Evolutionary conservation across 257 asterid genomes (phyloP).

Genomic region (Nicotiana otophora): DNA sequence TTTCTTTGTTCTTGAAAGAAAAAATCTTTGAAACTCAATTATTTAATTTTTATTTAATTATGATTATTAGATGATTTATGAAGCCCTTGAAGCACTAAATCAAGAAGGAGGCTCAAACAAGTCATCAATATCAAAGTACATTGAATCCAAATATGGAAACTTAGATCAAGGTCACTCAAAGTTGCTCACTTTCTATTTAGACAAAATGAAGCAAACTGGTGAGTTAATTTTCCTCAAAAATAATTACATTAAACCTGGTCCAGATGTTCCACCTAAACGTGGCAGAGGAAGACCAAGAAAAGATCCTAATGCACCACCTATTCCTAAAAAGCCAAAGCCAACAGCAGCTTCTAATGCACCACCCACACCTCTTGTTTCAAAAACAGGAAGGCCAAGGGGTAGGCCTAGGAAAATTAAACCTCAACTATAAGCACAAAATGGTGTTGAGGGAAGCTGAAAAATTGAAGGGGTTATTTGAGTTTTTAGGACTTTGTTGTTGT

Average conservation of each 20-base stretch:
- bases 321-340: slow-evolving; percentile 59
- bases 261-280: slow-evolving; percentile 54
- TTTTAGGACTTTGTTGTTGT: not conserved
- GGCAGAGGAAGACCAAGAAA: slow-evolving; percentile 89
- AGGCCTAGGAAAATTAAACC: slow-evolving; percentile 71
- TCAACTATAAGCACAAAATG: slow-evolving; percentile 38
- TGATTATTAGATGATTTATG: slow-evolving; percentile 58
- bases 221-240: slow-evolving; percentile 58
- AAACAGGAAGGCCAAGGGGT: slow-evolving; percentile 66
- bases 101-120: slow-evolving; percentile 66
- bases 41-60: too few species aligned
- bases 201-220: slow-evolving; percentile 54
- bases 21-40: not conserved
- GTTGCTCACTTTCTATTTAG: slow-evolving; percentile 47
- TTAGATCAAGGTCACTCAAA: slow-evolving; percentile 58
- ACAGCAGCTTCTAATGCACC: slow-evolving; percentile 6
- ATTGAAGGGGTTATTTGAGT: not conserved
- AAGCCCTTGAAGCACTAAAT: slow-evolving; percentile 56
- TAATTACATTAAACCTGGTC: slow-evolving; percentile 62
- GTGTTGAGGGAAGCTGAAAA: slow-evolving; percentile 12
- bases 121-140: slow-evolving; percentile 57
- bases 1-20: too few species aligned
- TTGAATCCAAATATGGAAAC: slow-evolving; percentile 65
- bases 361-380: not conserved
- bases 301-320: slow-evolving; percentile 67